Evolutionary conservation across 495 filamentous ascomycete genomes (phyloP).

Genomic region (Xylaria grammica): DNA sequence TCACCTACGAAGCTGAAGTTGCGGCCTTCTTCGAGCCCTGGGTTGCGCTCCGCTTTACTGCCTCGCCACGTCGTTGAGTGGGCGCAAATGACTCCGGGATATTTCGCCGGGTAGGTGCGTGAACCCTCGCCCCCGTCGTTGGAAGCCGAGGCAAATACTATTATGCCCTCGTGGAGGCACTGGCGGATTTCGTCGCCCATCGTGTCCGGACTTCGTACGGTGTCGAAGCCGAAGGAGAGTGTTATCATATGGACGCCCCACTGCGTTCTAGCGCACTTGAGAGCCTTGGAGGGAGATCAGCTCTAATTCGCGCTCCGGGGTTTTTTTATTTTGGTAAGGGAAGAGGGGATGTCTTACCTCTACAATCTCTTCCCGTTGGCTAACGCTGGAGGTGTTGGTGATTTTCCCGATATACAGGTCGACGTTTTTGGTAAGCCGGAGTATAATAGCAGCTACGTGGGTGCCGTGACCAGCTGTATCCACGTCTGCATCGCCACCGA

Average conservation of each 20-base stretch:
- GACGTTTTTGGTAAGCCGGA: conserved; percentile 2
- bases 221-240: neutral
- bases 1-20: conserved; percentile 7
- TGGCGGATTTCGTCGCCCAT: conserved; percentile 7
- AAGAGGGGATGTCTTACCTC: conserved; percentile 3
- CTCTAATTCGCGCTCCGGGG: neutral
- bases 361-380: neutral
- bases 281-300: conserved; percentile 1
- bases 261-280: neutral
- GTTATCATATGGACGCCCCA: conserved; percentile 6
- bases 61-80: neutral
- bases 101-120: conserved; percentile 4
- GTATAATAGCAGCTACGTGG: neutral
- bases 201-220: neutral
- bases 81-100: neutral
- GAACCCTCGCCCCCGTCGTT: conserved; percentile 3
- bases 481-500: neutral
- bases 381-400: neutral
- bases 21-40: neutral
- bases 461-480: neutral
- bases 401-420: conserved; percentile 7
- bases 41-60: conserved; percentile 1
- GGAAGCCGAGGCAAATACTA: conserved; percentile 2
- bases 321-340: neutral
- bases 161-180: conserved; percentile 4